A percentile compares a stretch with the other conserved stretches of the same genome.
phyloP scores from a whole-genome alignment of 139 green algal genomes.

The Asterochloris sp. region DNA sequence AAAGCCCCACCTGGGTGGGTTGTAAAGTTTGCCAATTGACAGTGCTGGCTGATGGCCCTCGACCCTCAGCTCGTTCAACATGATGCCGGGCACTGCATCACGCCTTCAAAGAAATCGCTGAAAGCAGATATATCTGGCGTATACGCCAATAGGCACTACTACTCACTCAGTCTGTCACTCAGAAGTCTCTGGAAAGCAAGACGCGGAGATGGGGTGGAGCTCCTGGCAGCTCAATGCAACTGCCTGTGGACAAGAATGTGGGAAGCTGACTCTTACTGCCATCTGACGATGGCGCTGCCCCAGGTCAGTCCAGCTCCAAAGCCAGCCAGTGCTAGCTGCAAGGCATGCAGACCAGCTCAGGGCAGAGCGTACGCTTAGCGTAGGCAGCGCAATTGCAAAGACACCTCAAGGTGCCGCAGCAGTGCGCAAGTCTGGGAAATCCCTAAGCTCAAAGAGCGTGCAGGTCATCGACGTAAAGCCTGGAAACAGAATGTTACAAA shows the following conservation, averaged over 20 bases:
- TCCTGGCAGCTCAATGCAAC: neutral
- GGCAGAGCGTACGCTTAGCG: neutral
- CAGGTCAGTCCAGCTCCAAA: conserved; percentile 96
- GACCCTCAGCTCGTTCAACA: no score
- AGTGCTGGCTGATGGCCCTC: no score
- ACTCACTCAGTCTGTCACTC: no score
- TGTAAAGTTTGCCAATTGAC: no score
- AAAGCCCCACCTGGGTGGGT: no score
- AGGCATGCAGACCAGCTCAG: neutral
- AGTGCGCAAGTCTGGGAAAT: neutral
- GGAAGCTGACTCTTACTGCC: conserved; percentile 33
- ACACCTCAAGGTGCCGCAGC: neutral
- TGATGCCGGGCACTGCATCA: no score
- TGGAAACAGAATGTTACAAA: neutral
- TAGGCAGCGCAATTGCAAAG: neutral
- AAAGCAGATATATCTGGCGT: no score
- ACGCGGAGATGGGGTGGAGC: no score
- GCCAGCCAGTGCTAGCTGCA: conserved; percentile 83
- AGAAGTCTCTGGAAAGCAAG: no score
- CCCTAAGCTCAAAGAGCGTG: neutral
- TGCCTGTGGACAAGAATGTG: neutral
- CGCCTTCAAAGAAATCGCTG: no score
- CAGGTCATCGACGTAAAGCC: neutral
- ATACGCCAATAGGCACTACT: no score
- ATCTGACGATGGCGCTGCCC: conserved; percentile 87